Conservation (phyloP, 148 eudicot genomes). For the Camellia granthamiana region DNA sequence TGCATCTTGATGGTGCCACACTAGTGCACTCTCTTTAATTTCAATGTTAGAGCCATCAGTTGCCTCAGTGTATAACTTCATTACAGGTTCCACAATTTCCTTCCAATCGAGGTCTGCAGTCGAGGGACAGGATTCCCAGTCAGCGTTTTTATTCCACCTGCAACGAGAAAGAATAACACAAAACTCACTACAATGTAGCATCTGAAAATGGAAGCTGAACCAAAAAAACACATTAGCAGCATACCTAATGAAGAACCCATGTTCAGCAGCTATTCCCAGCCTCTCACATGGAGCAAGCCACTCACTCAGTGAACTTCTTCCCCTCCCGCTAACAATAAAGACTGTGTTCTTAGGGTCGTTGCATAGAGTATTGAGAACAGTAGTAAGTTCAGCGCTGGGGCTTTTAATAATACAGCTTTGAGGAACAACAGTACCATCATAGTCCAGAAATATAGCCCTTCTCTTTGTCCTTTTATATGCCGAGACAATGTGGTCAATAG, state of each 20-base stretch:
- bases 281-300: conserved; percentile 58
- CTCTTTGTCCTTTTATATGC: conserved; percentile 62
- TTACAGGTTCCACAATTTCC: conserved; percentile 63
- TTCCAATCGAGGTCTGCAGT: conserved; percentile 56
- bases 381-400: conserved; percentile 44
- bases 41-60: conserved; percentile 77
- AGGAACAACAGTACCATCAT: conserved; percentile 65
- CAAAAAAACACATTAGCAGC: neutral
- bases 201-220: neutral
- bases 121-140: conserved; percentile 44
- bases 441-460: conserved; percentile 73
- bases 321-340: conserved; percentile 60
- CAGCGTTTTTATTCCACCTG: conserved; percentile 51
- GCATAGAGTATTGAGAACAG: conserved; percentile 42
- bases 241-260: conserved; percentile 59
- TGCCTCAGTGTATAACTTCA: conserved; percentile 62
- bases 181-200: neutral
- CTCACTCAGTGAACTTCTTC: conserved; percentile 40
- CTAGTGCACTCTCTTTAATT: conserved; percentile 61
- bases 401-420: conserved; percentile 45
- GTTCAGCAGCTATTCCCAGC: conserved; percentile 60
- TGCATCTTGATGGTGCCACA: conserved; percentile 77
- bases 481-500: conserved; percentile 59
- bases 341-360: conserved; percentile 55
- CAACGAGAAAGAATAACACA: conserved; percentile 7